Percentiles rank a stretch among this genome's conserved stretches.
Conservation (phyloP, 2,329 filamentous ascomycete genomes). For the Ascochyta clinopodiicola region DNA sequence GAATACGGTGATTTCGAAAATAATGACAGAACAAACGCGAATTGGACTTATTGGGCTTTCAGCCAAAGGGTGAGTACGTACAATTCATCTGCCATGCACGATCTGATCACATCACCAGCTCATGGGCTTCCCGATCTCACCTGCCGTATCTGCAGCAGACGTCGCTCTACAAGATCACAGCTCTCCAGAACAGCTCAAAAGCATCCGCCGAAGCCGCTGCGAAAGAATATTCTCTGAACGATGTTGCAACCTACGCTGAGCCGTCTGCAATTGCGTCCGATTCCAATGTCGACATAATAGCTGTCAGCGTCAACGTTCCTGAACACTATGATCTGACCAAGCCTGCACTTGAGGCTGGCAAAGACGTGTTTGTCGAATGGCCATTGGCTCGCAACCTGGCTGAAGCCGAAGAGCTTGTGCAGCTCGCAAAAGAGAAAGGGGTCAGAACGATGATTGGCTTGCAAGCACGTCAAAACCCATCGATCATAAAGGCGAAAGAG, state of each 20-base stretch:
- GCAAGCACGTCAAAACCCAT: slow-evolving; percentile 54
- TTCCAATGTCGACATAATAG: slow-evolving; percentile 56
- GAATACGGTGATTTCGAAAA: not conserved
- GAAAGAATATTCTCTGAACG: slow-evolving; percentile 45
- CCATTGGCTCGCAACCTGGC: slow-evolving; percentile 52
- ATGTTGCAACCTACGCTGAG: slow-evolving; percentile 52
- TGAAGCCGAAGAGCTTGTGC: slow-evolving; percentile 53
- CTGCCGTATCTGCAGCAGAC: slow-evolving; percentile 45
- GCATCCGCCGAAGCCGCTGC: slow-evolving; percentile 52
- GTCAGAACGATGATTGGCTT: slow-evolving; percentile 57
- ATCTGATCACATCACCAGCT: slow-evolving; percentile 23
- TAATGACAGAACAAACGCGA: slow-evolving; percentile 27
- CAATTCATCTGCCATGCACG: not conserved
- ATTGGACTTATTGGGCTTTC: slow-evolving; percentile 45
- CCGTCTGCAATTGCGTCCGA: slow-evolving; percentile 54
- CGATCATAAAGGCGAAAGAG: slow-evolving; percentile 51
- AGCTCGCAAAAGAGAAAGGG: slow-evolving; percentile 50
- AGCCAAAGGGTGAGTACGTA: slow-evolving; percentile 34
- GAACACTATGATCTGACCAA: slow-evolving; percentile 52
- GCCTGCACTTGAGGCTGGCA: slow-evolving; percentile 51
- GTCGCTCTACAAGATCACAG: slow-evolving; percentile 55
- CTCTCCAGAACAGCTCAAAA: slow-evolving; percentile 57
- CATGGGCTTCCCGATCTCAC: slow-evolving; percentile 50
- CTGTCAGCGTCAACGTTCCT: slow-evolving; percentile 54
- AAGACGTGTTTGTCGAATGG: slow-evolving; percentile 59